phyloP scores from a whole-genome alignment of 768 basidiomycete genomes.

The Lentinula lateritia region DNA sequence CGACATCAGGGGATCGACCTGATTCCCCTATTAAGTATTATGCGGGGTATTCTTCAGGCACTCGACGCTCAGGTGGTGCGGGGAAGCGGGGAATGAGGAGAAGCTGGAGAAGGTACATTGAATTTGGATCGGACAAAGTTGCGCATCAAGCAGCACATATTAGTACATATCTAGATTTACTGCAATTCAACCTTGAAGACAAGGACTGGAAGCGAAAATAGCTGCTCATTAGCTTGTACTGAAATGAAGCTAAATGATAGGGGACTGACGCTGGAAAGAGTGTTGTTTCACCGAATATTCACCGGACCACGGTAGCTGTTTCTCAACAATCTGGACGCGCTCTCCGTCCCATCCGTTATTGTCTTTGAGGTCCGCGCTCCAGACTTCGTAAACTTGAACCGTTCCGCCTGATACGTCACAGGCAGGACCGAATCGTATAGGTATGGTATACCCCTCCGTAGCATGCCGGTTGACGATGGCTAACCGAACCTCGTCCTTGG shows the following conservation, averaged over 20 bases:
- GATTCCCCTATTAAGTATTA: too few relatives aligned
- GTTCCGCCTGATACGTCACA: slow-evolving; percentile 13
- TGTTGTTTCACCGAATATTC: slow-evolving; percentile 35
- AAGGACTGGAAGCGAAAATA: background rate
- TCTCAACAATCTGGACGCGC: slow-evolving; percentile 28
- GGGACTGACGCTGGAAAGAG: slow-evolving; percentile 38
- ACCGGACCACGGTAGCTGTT: slow-evolving; percentile 26
- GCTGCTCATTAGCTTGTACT: background rate
- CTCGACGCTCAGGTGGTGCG: too few relatives aligned
- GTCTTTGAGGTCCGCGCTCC: slow-evolving; percentile 39
- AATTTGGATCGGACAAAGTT: background rate
- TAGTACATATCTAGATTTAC: background rate
- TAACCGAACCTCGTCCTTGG: slow-evolving; percentile 35
- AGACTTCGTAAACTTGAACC: slow-evolving; percentile 45
- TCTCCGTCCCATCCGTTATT: slow-evolving; percentile 39
- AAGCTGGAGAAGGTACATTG: too few relatives aligned
- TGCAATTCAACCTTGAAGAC: background rate
- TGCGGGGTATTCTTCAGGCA: too few relatives aligned
- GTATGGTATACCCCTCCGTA: slow-evolving; percentile 27
- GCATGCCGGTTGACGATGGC: slow-evolving; percentile 51
- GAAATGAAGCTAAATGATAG: background rate
- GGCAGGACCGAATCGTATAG: slow-evolving; percentile 31
- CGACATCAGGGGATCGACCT: too few relatives aligned
- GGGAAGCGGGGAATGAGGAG: too few relatives aligned
- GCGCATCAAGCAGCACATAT: too few relatives aligned